A percentile compares a stretch with the other conserved stretches of the same genome.
phyloP scores from a whole-genome alignment of 176 grass and related monocot genomes.

The Eragrostis nindensis region DNA sequence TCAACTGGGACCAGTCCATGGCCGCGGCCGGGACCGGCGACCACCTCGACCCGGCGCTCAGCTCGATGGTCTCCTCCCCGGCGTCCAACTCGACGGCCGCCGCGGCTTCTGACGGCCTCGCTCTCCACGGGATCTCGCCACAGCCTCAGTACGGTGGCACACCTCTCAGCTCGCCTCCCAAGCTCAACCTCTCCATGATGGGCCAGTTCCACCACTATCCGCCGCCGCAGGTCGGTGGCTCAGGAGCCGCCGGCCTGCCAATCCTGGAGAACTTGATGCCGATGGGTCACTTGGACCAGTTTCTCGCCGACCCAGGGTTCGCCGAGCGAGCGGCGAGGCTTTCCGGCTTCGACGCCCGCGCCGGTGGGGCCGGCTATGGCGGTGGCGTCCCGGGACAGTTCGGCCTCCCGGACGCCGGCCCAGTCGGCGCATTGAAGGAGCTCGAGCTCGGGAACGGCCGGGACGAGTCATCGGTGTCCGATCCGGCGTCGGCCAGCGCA shows the following conservation, averaged over 20 bases:
- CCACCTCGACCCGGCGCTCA: constrained; percentile 54
- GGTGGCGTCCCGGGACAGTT: constrained; percentile 42
- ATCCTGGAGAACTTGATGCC: constrained; percentile 61
- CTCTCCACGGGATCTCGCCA: constrained; percentile 70
- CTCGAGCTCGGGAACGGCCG: constrained; percentile 50
- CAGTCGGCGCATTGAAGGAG: constrained; percentile 47
- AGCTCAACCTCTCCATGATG: constrained; percentile 80
- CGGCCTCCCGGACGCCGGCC: constrained; percentile 50
- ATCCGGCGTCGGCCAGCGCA: constrained; percentile 65
- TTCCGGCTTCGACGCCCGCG: constrained; percentile 66
- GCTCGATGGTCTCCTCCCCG: constrained; percentile 71
- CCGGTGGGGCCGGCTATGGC: constrained; percentile 42
- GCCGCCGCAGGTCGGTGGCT: constrained; percentile 42
- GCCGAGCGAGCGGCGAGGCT: constrained; percentile 66
- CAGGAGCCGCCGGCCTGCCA: constrained; percentile 46
- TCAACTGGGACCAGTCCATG: constrained; percentile 91
- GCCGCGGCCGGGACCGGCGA: constrained; percentile 48
- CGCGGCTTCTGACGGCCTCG: constrained; percentile 33
- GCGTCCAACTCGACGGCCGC: constrained; percentile 56
- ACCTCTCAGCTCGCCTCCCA: constrained; percentile 68
- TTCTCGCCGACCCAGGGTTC: constrained; percentile 73
- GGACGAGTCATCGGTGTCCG: constrained; percentile 87
- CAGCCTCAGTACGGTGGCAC: constrained; percentile 59
- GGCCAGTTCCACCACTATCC: constrained; percentile 51
- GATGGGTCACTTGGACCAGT: constrained; percentile 64